Evolutionary conservation across 768 basidiomycete genomes (phyloP), one percentile per base, ranked within the genome.

Genomic region (Boletus tomentosulus): DNA sequence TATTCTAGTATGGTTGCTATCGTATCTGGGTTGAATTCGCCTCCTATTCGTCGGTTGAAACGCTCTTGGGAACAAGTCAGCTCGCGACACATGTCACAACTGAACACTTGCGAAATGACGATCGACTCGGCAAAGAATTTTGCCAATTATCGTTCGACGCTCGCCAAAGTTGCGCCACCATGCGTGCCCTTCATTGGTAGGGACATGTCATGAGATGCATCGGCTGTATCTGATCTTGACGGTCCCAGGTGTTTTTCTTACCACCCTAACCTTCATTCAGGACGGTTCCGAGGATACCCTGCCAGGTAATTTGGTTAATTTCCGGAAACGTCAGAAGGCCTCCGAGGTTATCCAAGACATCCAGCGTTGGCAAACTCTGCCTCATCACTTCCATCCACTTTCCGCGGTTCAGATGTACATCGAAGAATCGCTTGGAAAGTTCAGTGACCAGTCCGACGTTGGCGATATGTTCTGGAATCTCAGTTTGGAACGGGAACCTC

Each of bases 261-360:
- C 96, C 6, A 92, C 89, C 7, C 76, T 98, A 57, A 95, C 94
- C n/a, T 98, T 98, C 71, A 96, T 97, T 67, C 92, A 97, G 71
- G 97, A 98, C 62, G 97, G 96, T 9, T 93, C 92, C 65, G 87
- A 88, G 48, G 92, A 98, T 74, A 83, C 78, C 60, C 76, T 97
- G 10, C 79, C 80, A 16, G 87, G 84, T 8, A 80, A 82, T 52
- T 75, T 96, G 58, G 86, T 98, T 73, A 98, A 98, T 74, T 98
- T 98, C 75, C 84, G 86, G 66, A 99, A 99, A 71, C 88, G 96
- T 16, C 87, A 92, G 63, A 91, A 91, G 71, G 86, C 93, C 0
- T 92, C 94, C n/a, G 95, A 97, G 66, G 90, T 98, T 61, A 92
- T 99, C 62, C 85, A 86, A 58, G 94, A 98, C 68, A 98, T 99